Evolutionary conservation across 139 green algal species (phyloP), one percentile per base, ranked within the genome.

Genomic region (Auxenochlorella protothecoides): DNA sequence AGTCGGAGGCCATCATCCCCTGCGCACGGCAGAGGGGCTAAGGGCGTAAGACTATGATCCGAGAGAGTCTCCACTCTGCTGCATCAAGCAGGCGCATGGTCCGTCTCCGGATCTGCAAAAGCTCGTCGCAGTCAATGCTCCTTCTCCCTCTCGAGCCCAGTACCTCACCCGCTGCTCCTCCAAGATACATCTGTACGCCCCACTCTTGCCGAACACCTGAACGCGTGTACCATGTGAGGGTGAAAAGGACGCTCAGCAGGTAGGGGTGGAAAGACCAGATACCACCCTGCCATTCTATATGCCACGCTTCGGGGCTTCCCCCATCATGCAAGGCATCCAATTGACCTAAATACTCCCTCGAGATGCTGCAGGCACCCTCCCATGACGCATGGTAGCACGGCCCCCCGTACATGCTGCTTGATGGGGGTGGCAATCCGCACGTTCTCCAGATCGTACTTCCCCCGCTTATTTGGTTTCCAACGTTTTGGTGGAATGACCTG

Each of bases 181-280:
- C 12, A 82, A 68, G 54, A 82, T 79, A 65, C 77, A 82, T 63
- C 78, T 54, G 64, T 74, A 82, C 3, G 68, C 60, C 15, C 77
- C 77, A 60, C 73, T 63, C 62, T 72, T 78, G 54, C 77, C 77
- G 65, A 82, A 82, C 6, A 68, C 70, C 70, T 75, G 70, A 0
- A 44, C 27, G 27, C 27, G 27, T 44, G 27, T 44, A 44, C 27
- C 27, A 44, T 44, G 27, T 44, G 27, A 44, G 27, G 27, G 27
- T 44, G 27, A 44, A 44, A 44, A 44, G 27, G 27, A 44, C 27
- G 27, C 27, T 44, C 27, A 44, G 27, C 27, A 44, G 27, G 27
- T 44, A 0, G 27, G 27, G 27, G 27, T 0, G 27, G 27, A 44
- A 44, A 44, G 27, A 44, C 27, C 27, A 44, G 27, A 44, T 44